Evolutionary conservation across 768 basidiomycete species (phyloP), one percentile per base, ranked within the genome.

Genomic region (Trametes sanguinea): DNA sequence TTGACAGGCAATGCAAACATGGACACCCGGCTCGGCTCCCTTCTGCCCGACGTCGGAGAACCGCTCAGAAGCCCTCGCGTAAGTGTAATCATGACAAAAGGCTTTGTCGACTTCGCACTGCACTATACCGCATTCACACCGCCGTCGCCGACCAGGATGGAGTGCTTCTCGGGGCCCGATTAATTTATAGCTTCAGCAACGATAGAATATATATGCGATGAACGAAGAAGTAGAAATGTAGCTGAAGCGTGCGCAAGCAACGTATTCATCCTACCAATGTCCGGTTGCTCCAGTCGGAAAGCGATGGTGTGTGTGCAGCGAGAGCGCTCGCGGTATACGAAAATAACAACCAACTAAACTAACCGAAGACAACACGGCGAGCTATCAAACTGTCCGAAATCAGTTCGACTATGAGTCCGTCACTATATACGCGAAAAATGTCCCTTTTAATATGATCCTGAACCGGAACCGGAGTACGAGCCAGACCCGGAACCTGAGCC

Each of bases 161-260:
- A 11, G 27, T 57, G 54, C 57, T 55, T 57, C 53, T 27, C 50
- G 22, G 11, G 22, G 57, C 62, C 58, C 58, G 50, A 56, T 64
- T 64, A 57, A 64, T 64, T 60, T 64, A 60, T 64, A 64, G 57
- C 63, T 52, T 56, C 63, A 64, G 63, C 63, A 59, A 57, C 30
- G 54, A 57, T 64, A 56, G 57, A 60, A 64, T 64, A 64, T 56
- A 64, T 64, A 60, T 53, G 8, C 9, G 27, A 54, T n/a, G 50
- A 56, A 64, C 29, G 27, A 32, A 56, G 22, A 45, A 22, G 22
- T 51, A 32, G 27, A 59, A 54, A 48, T 37, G 35, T 37, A 60
- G 63, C 63, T 60, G 58, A 60, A 57, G 63, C 22, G 40, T 51
- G 48, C 35, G 62, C 62, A 63, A 60, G 46, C 63, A 51, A 64